Evolutionary conservation across 169 alveolate species (phyloP).

Genomic region (Eimeria necatrix): DNA sequence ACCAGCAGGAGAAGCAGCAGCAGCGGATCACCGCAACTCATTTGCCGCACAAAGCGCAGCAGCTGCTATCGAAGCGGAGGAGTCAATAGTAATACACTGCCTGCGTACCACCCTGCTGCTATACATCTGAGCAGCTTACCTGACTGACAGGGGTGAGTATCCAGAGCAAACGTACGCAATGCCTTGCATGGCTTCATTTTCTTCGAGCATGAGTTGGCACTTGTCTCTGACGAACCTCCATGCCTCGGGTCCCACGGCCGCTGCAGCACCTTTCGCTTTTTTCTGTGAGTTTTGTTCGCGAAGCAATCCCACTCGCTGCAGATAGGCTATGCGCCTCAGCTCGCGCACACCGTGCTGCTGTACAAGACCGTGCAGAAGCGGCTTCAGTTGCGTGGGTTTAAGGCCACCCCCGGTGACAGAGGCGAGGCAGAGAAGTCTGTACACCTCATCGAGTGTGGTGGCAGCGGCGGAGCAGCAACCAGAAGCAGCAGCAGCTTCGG

Average conservation of each 20-base stretch:
- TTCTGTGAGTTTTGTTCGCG: constrained; percentile 53
- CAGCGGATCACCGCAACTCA: background rate
- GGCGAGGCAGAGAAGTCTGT: constrained; percentile 84
- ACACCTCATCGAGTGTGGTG: constrained; percentile 80
- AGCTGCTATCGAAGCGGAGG: too few relatives aligned
- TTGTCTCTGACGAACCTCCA: constrained; percentile 78
- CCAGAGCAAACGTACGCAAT: constrained; percentile 87
- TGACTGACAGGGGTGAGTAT: constrained; percentile 84
- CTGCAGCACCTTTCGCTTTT: background rate
- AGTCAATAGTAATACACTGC: too few relatives aligned
- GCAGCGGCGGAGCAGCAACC: constrained; percentile 77
- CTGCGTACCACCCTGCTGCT: too few relatives aligned
- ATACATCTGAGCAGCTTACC: constrained; percentile 34
- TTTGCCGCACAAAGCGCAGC: too few relatives aligned
- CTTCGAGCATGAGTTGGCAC: constrained; percentile 83
- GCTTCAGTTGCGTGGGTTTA: constrained; percentile 77
- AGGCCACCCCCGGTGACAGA: constrained; percentile 84
- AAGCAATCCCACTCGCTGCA: constrained; percentile 85
- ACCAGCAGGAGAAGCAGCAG: background rate
- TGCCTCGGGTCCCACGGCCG: constrained; percentile 51
- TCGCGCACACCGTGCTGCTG: constrained; percentile 84
- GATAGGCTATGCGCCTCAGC: constrained; percentile 77
- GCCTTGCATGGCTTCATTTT: constrained; percentile 80
- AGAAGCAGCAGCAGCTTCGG: constrained; percentile 70
- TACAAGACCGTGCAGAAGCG: constrained; percentile 67